phyloP scores from a whole-genome alignment of 2,329 filamentous ascomycete genomes.

The Hypoxylon sp. region DNA sequence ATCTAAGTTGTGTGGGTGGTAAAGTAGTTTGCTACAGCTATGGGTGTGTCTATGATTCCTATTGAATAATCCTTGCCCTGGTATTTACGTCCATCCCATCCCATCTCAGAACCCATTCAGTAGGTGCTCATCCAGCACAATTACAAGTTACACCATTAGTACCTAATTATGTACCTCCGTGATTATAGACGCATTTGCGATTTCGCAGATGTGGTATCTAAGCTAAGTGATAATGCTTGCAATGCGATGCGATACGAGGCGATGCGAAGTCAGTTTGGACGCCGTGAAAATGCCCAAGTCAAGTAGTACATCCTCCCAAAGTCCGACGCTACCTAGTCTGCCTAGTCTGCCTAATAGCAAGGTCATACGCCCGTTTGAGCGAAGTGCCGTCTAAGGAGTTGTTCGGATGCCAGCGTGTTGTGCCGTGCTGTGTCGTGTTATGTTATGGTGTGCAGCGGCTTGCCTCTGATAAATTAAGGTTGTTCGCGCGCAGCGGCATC shows the following conservation, averaged over 20 bases:
- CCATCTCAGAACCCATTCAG: not conserved
- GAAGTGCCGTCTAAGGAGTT: not conserved
- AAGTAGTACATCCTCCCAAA: conserved; percentile 3
- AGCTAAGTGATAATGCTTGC: conserved; percentile 21
- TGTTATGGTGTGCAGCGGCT: not conserved
- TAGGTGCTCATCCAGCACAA: not conserved
- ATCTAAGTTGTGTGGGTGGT: not conserved
- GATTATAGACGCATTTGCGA: conserved; percentile 7
- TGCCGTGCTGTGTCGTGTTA: not conserved
- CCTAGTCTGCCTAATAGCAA: conserved; percentile 5
- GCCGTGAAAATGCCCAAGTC: conserved; percentile 24
- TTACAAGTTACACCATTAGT: conserved; percentile 12
- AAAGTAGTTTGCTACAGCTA: not conserved
- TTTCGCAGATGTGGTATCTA: conserved; percentile 34
- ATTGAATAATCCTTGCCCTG: not conserved
- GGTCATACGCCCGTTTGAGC: not conserved
- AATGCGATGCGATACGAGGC: conserved; percentile 20
- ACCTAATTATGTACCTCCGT: conserved; percentile 1
- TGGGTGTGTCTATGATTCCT: conserved; percentile 12
- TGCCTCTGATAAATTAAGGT: conserved; percentile 5
- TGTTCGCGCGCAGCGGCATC: conserved; percentile 19
- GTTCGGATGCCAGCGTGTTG: not conserved
- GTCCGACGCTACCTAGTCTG: not conserved
- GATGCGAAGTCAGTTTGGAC: conserved; percentile 20
- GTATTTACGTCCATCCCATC: conserved; percentile 16